These are phyloP conservation scores for Decorospora gaudefroyi DNA, from an alignment of 2,329 filamentous ascomycete species.

Conservation along the genomic window DNA sequence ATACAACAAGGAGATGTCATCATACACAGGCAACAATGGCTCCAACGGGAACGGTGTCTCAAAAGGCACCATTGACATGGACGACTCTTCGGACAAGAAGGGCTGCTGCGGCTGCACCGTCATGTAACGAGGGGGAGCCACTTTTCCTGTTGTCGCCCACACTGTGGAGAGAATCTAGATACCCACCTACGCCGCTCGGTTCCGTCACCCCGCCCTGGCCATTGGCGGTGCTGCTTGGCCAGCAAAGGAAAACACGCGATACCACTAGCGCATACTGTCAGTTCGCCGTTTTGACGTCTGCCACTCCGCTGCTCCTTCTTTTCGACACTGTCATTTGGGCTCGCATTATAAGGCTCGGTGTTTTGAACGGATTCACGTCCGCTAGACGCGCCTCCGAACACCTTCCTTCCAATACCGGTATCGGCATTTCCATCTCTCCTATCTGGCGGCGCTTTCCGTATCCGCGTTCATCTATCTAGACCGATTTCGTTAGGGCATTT, in stretches of 20 bases:
- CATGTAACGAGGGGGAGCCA: constrained; percentile 63
- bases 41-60: constrained; percentile 54
- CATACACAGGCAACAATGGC: constrained; percentile 69
- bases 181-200: constrained; percentile 29
- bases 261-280: constrained; percentile 45
- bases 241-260: constrained; percentile 37
- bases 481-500: constrained; percentile 37
- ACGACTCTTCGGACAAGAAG: constrained; percentile 67
- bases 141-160: constrained; percentile 15
- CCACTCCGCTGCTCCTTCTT: constrained; percentile 17
- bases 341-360: constrained; percentile 35
- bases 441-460: constrained; percentile 18
- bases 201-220: constrained; percentile 32
- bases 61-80: constrained; percentile 75
- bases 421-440: constrained; percentile 18
- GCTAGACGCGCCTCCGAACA: constrained; percentile 34
- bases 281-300: constrained; percentile 30
- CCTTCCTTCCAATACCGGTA: constrained; percentile 21
- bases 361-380: constrained; percentile 36
- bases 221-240: constrained; percentile 27
- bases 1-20: constrained; percentile 98
- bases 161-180: constrained; percentile 29
- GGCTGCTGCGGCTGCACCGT: constrained; percentile 86
- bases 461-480: constrained; percentile 31
- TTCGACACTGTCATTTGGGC: constrained; percentile 35